A percentile compares a stretch with the other conserved stretches of the same genome.
phyloP scores from a whole-genome alignment of 164 flowering plant species.

The Vitis vinifera region DNA sequence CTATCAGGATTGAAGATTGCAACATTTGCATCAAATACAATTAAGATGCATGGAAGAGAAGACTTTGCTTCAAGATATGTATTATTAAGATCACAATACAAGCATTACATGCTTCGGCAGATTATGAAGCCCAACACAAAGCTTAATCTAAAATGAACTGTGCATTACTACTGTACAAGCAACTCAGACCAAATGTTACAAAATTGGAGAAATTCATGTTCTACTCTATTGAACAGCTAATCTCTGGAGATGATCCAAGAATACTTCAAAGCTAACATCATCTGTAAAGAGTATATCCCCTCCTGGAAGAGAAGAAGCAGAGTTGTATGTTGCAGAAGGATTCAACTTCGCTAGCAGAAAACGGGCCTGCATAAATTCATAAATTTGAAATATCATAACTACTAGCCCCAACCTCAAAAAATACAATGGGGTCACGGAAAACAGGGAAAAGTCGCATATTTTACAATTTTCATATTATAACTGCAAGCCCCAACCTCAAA shows the following conservation, averaged over 20 bases:
- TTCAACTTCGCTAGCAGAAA: constrained; percentile 90
- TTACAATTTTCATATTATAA: too few relatives aligned
- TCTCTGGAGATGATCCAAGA: constrained; percentile 94
- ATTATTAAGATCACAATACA: background rate
- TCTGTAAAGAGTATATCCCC: constrained; percentile 89
- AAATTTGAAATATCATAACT: too few relatives aligned
- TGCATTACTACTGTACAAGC: constrained; percentile 33
- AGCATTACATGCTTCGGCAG: background rate
- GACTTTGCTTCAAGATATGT: background rate
- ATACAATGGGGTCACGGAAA: too few relatives aligned
- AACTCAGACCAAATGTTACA: constrained; percentile 22
- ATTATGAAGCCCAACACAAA: background rate
- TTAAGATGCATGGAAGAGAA: background rate
- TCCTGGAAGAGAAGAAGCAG: constrained; percentile 56
- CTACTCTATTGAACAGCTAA: constrained; percentile 70
- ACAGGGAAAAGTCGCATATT: too few relatives aligned
- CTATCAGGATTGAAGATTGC: background rate
- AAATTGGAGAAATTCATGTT: constrained; percentile 24
- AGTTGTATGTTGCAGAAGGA: constrained; percentile 91
- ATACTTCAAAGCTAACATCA: constrained; percentile 91
- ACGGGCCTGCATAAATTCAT: constrained; percentile 64
- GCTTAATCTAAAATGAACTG: background rate
- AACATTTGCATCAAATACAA: background rate
- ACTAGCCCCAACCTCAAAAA: background rate
- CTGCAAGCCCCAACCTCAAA: too few relatives aligned